Conservation (phyloP, 176 grass and related monocot species). For the Hyparrhenia diplandra region DNA sequence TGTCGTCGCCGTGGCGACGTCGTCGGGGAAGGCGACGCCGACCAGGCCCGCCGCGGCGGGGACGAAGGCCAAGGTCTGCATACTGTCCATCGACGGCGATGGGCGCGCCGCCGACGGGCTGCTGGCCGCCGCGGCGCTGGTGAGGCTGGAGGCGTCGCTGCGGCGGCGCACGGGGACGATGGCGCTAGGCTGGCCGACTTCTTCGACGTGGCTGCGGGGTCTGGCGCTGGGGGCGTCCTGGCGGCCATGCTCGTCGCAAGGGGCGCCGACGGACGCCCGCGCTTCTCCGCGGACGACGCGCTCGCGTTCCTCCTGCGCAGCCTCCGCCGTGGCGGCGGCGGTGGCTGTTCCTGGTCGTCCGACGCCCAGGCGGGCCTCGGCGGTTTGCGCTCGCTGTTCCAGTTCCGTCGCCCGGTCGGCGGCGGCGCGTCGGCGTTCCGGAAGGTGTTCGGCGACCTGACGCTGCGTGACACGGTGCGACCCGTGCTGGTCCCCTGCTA, state of each 20-base stretch:
- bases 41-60: not conserved
- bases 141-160: slow-evolving; percentile 63
- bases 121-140: slow-evolving; percentile 65
- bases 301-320: slow-evolving; percentile 55
- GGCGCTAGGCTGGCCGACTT: slow-evolving; percentile 62
- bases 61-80: slow-evolving; percentile 42
- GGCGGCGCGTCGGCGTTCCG: slow-evolving; percentile 18
- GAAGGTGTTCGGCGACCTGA: slow-evolving; percentile 61
- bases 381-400: slow-evolving; percentile 46
- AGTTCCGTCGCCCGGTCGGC: slow-evolving; percentile 41
- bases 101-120: slow-evolving; percentile 64
- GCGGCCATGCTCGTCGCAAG: slow-evolving; percentile 79
- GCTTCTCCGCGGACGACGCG: slow-evolving; percentile 79
- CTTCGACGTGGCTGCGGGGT: slow-evolving; percentile 84
- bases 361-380: not conserved
- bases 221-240: slow-evolving; percentile 87
- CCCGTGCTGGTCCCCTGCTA: slow-evolving; percentile 89
- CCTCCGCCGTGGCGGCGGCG: not conserved
- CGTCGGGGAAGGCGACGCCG: not conserved
- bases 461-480: slow-evolving; percentile 64
- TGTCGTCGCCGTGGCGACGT: too few relatives aligned
- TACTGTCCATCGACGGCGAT: slow-evolving; percentile 90
- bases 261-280: slow-evolving; percentile 41
- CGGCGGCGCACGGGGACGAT: slow-evolving; percentile 46
- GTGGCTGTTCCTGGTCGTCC: not conserved